Evolutionary conservation across 495 filamentous ascomycete genomes (phyloP), one percentile per base, ranked within the genome.

Genomic region (Lasiosphaeria hispida): DNA sequence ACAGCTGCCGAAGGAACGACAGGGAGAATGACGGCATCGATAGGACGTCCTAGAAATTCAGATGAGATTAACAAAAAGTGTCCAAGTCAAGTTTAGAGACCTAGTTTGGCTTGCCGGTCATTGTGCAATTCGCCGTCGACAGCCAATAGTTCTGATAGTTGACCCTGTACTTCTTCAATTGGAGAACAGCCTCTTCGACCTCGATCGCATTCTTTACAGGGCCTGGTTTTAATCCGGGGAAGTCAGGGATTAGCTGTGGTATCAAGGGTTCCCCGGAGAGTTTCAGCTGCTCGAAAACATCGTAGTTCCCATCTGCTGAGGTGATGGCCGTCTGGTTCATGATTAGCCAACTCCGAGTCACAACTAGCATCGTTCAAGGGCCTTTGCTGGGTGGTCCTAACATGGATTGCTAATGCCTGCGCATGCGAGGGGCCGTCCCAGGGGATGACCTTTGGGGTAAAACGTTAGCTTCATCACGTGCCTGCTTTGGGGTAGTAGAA

Each of bases 371-470:
- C 5, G 2, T 5, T 30, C 23, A 30, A 30, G 23, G 2, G 23
- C 23, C 23, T 30, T 30, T 30, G 2, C 23, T 5, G 23, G 23
- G 23, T 2, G 5, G 23, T 30, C 23, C 23, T 30, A 5, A 47
- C 43, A 47, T 47, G 43, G 11, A 47, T 47, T 19, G 43, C 43
- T 47, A 19, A 13, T 47, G 43, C 43, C 18, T 47, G 13, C 18
- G 13, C 13, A 17, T 14, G 11, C 2, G 43, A 19, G 1, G 43
- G 43, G 17, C 43, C 43, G 9, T 47, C 18, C 43, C 43, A 47
- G 10, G 43, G 43, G 43, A 47, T 47, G n/a, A 19, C 43, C 43
- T 47, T 1, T 1, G 17, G 17, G 9, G 18, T 3, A 15, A 17
- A 14, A 10, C 13, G 43, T 14, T 3, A 10, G 43, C 17, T 15